A percentile compares a stretch with the other conserved stretches of the same genome.
phyloP scores from a whole-genome alignment of 2,329 filamentous ascomycete species.

The Neopestalotiopsis clavispora region DNA sequence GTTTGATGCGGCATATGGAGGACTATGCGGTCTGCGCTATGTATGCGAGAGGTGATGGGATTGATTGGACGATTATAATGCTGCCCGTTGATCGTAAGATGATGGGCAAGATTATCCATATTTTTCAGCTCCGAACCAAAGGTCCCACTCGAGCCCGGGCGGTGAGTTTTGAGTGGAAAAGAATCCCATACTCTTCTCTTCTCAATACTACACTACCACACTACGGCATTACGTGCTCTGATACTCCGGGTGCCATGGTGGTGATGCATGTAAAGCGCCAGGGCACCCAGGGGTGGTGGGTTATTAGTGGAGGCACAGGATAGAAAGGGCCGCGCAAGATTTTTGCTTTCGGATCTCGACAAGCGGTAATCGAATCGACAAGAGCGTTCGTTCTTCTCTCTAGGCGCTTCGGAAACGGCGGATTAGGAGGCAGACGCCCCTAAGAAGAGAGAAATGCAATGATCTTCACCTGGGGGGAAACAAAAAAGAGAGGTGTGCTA shows the following conservation, averaged over 20 bases:
- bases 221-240: not conserved
- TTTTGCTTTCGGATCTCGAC: not conserved
- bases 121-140: not conserved
- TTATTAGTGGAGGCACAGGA: not conserved
- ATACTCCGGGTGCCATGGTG: not conserved
- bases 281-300: not conserved
- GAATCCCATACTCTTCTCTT: not conserved
- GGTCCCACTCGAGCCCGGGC: not conserved
- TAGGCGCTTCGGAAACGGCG: not conserved
- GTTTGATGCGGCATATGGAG: conserved; percentile 5
- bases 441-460: not conserved
- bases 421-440: not conserved
- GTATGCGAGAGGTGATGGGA: conserved; percentile 18
- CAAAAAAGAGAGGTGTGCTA: not conserved
- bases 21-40: conserved; percentile 26
- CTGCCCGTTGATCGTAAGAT: conserved; percentile 13
- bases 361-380: not conserved
- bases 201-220: too few relatives aligned
- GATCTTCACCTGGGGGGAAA: conserved; percentile 2
- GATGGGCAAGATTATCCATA: not conserved
- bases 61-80: conserved; percentile 1
- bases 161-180: not conserved
- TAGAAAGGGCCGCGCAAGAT: not conserved
- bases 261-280: not conserved
- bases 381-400: not conserved